Evolutionary conservation across 345 rosid genomes (phyloP), one percentile per base, ranked within the genome.

Genomic region (Durio zibethinus): DNA sequence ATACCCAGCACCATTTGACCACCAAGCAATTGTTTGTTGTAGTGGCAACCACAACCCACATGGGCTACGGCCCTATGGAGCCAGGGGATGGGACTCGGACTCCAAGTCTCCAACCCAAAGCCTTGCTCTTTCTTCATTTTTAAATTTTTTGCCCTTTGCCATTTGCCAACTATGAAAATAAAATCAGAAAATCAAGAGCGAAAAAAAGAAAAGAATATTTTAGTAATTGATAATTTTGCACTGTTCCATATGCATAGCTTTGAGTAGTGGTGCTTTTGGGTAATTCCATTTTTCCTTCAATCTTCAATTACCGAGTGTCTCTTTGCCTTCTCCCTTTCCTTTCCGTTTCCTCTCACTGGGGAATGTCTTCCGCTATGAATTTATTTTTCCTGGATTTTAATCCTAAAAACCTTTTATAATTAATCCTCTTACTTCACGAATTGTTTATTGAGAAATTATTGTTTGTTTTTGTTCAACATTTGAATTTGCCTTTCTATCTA

Each of bases 231-330:
- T n/a, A 36, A 23, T 45, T 36, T 54, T 6, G n/a, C 64, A 21
- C 64, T 38, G 29, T 73, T 54, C 31, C 40, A 38, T 42, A 73
- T 23, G 40, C 21, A 23, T 74, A 42, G 67, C 77, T 57, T 73
- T 74, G 21, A 67, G 77, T 23, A 67, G 52, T 57, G 21, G 52
- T 57, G 38, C 77, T 59, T 74, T 57, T 42, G 2, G 77, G 42
- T n/a, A 20, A 15, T 74, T 42, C 31, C 15, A 4, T 10, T 35
- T 36, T 27, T 36, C 10, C 31, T 20, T 31, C 59, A n/a, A 25
- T 57, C 40, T 62, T 15, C 35, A n/a, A n/a, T 20, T 53, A 27
- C 38, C 60, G 2, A 11, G 14, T 29, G 1, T 2, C 18, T 31
- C 14, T 29, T 72, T 15, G 52, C 20, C 40, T 50, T 71, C 74